Conservation (phyloP, 1,284 basidiomycete species). For the Microbotryum scabiosae region DNA sequence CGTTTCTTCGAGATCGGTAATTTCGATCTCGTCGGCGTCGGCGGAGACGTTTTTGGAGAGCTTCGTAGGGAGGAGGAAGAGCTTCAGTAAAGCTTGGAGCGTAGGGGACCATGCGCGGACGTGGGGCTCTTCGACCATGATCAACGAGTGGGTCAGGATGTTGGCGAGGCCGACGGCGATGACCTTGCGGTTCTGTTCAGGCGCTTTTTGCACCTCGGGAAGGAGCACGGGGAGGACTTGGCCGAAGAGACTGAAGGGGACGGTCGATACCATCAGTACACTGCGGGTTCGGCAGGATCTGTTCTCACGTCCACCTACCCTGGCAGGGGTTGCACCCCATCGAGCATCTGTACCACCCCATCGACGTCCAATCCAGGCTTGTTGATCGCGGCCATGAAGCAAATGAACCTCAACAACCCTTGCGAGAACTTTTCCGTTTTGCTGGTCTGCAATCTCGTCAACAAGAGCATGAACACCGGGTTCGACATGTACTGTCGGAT, state of each 20-base stretch:
- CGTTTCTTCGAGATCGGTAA: slow-evolving; percentile 79
- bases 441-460: slow-evolving; percentile 76
- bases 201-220: slow-evolving; percentile 70
- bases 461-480: slow-evolving; percentile 62
- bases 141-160: slow-evolving; percentile 62
- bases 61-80: slow-evolving; percentile 66
- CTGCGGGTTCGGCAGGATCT: not conserved
- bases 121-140: slow-evolving; percentile 59
- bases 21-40: slow-evolving; percentile 53
- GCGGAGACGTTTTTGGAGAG: slow-evolving; percentile 45
- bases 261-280: not conserved
- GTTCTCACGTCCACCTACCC: slow-evolving; percentile 50
- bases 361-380: slow-evolving; percentile 66
- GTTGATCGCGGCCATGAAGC: slow-evolving; percentile 65
- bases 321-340: slow-evolving; percentile 63
- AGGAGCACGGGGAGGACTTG: slow-evolving; percentile 73
- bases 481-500: slow-evolving; percentile 68
- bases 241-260: slow-evolving; percentile 61
- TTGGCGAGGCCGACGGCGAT: slow-evolving; percentile 73
- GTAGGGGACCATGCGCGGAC: slow-evolving; percentile 60
- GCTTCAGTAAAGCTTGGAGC: slow-evolving; percentile 64
- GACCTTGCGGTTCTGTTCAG: slow-evolving; percentile 71
- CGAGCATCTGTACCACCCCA: slow-evolving; percentile 64
- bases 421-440: slow-evolving; percentile 87
- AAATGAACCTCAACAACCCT: slow-evolving; percentile 69